Base-by-base conservation (phyloP, 768 basidiomycete species). In the Termitomyces sp. region DNA sequence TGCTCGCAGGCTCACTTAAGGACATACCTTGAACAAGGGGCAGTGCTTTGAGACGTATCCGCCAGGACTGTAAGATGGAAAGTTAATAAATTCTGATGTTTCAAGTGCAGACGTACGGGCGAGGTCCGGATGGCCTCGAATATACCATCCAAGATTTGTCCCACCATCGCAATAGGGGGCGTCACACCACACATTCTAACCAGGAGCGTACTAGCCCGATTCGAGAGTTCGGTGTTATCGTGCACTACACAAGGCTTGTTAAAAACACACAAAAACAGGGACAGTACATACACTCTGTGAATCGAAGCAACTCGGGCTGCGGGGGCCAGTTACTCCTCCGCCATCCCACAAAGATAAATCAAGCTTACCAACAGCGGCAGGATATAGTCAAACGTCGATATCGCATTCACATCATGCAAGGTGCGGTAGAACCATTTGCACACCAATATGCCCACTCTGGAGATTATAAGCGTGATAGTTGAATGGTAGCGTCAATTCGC, bases 141-240 rank as follows among this genome's bases (percentile, higher is more conserved):
- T 39, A 94, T 86, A 3, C 80, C 80, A 45, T 81, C 81, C 68
- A 95, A 73, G 47, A 94, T 73, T 2, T 84, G 81, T 53, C 84
- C 79, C 47, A 93, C 81, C 55, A 92, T 77, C 7, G 82, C 73
- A 12, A 81, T 73, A 0, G 92, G 91, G 16, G 90, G 90, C 6
- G 85, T 87, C 33, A 96, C 86, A 2, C 90, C 90, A 56, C 92
- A 93, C 83, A 94, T 89, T 53, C 88, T 83, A 41, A 90, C 87
- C 42, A 95, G 78, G 5, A 95, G 77, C 20, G 82, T 73, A 54
- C 83, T 84, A 0, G 90, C 85, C 20, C 84, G 80, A 15, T 76
- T 74, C 10, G 81, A 79, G 18, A 92, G 79, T 46, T 90, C 89
- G 63, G 85, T 81, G 63, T 89, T 87, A 69, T 90, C 87, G 61